Base-by-base conservation (phyloP, 108 stramenopile genomes). In the Nitzschia putrida region DNA sequence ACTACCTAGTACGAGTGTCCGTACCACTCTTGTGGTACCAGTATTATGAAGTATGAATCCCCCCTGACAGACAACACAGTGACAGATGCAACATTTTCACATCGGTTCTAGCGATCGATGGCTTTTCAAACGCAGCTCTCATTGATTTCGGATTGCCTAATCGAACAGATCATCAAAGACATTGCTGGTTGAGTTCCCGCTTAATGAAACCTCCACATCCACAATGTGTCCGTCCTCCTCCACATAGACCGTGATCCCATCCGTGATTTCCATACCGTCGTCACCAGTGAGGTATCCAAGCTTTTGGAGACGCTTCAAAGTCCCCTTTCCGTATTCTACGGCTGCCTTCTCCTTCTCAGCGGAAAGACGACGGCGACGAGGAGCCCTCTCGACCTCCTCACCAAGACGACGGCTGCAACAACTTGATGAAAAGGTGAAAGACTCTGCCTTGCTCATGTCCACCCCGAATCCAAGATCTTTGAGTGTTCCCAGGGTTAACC, bases 311-410 rank as follows among this genome's bases (percentile, higher is more conserved):
- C 18, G 14, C 14, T 16, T 18, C 47, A 49, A 18, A 4, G 47
- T 49, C 6, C n/a, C 47, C 47, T 6, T 49, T 16, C 47, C 47
- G 6, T 49, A 49, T 4, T 2, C 47, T 4, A 49, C 6, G 2
- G 47, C 47, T 49, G n/a, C 18, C 18, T 49, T 49, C 18, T 49
- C 47, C n/a, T 49, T 49, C 47, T 49, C 47, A 49, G 47, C n/a
- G 6, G n/a, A 18, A 18, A 49, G 47, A 4, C 47, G 2, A 49
- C 47, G 47, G 3, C 47, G 47, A 18, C n/a, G 14, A 49, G 18
- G 18, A 2, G 14, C 47, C 47, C 6, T 6, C 18, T 18, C 18
- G 6, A 18, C 18, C 29, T 34, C 3, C 14, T 49, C 47, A 18
- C 47, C 47, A 18, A 49, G 47, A 49, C 47, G 47, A 49, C 47